A percentile compares a stretch with the other conserved stretches of the same genome.
phyloP scores from a whole-genome alignment of 2,329 filamentous ascomycete species.

The Epichloe coenophiala region DNA sequence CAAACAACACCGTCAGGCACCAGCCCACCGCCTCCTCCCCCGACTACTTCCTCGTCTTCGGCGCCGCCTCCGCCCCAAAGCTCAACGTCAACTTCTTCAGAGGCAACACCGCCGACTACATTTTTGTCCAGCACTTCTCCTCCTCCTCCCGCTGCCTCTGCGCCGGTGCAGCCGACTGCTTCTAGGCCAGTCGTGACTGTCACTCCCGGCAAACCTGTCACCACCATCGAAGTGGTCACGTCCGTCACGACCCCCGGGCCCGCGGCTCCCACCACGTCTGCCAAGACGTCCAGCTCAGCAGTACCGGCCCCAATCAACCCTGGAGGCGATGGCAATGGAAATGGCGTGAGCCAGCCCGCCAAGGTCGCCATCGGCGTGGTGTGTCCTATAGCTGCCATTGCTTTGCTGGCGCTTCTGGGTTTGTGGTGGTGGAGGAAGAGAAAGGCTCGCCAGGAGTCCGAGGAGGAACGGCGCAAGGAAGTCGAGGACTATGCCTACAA shows the following conservation, averaged over 20 bases:
- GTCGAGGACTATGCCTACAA: constrained; percentile 97
- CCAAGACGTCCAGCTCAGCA: constrained; percentile 9
- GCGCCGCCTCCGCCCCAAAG: neutral
- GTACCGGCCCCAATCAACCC: constrained; percentile 17
- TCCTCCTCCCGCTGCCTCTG: constrained; percentile 5
- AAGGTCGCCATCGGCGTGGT: constrained; percentile 89
- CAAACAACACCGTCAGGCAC: neutral
- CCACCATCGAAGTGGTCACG: constrained; percentile 14
- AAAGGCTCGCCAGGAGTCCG: constrained; percentile 70
- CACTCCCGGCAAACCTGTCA: constrained; percentile 9
- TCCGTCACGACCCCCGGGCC: constrained; percentile 11
- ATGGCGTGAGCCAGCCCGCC: constrained; percentile 45
- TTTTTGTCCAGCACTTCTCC: constrained; percentile 2
- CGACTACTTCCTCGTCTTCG: neutral
- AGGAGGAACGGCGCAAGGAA: constrained; percentile 85
- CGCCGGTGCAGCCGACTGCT: constrained; percentile 6
- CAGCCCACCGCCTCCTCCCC: neutral
- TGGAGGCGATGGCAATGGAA: constrained; percentile 17
- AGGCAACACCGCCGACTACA: constrained; percentile 7
- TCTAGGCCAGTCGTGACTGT: constrained; percentile 13
- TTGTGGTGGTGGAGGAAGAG: constrained; percentile 82
- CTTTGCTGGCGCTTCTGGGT: constrained; percentile 60
- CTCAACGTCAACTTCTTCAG: neutral
- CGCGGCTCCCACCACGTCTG: neutral
- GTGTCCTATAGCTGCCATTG: constrained; percentile 80